phyloP scores from a whole-genome alignment of 2,329 filamentous ascomycete species.

The Magnaporthiopsis poae region DNA sequence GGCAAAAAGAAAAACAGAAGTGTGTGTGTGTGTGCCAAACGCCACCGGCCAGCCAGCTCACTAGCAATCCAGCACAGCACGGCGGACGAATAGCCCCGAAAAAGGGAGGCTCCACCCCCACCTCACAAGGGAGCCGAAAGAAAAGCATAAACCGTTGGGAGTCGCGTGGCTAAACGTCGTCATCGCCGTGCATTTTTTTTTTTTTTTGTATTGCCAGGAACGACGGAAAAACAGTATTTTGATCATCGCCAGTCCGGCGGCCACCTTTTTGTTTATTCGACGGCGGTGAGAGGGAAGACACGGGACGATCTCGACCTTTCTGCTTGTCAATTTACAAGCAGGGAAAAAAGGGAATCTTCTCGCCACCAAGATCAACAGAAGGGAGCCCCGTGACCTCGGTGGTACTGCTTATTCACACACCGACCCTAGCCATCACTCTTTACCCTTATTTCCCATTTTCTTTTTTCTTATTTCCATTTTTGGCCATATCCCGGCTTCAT shows the following conservation, averaged over 20 bases:
- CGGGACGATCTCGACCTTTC: neutral
- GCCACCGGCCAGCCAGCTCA: too few relatives aligned
- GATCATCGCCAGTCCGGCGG: too few relatives aligned
- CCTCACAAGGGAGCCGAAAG: neutral
- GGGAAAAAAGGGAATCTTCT: neutral
- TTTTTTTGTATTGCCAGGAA: neutral
- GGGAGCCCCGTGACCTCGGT: neutral
- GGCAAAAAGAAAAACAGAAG: neutral
- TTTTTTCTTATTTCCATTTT: neutral
- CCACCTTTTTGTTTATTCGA: too few relatives aligned
- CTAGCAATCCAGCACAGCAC: neutral
- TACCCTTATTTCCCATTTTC: too few relatives aligned
- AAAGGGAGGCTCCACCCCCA: neutral
- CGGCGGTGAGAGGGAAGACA: neutral
- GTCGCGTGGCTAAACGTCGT: neutral
- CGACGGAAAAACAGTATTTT: too few relatives aligned
- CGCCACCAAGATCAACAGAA: neutral
- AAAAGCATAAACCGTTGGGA: constrained; percentile 6
- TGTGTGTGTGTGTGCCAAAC: too few relatives aligned
- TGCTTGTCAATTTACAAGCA: too few relatives aligned
- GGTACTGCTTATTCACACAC: neutral
- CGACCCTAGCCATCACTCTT: neutral
- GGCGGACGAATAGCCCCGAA: neutral
- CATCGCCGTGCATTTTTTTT: neutral
- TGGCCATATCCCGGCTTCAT: constrained; percentile 2